Base-by-base conservation (phyloP, 2,329 filamentous ascomycete genomes). In the Sporothrix euskadiensis region DNA sequence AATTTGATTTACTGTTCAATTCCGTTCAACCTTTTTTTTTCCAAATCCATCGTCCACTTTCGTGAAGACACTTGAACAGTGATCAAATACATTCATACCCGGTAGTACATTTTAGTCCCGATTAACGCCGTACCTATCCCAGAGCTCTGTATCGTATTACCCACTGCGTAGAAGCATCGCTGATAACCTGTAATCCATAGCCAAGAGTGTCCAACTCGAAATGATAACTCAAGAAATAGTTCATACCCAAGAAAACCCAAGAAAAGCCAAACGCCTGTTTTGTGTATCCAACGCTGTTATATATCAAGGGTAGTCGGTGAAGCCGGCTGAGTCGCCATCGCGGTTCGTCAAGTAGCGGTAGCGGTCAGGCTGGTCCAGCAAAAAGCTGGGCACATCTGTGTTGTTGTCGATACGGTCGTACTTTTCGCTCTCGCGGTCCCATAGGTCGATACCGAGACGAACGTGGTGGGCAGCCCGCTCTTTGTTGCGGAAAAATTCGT, bases 401-500 rank as follows among this genome's bases (percentile, higher is more conserved):
- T 89, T 88, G 44, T 82, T 78, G 2, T 86, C 83, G 19, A 89
- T 78, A 69, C 83, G 82, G 7, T 83, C 81, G 75, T 87, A 89
- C 8, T 79, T 77, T 75, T 89, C 82, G 1, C 78, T 80, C 32
- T 80, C 76, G 26, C 88, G 82, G 19, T 86, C 87, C 83, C 87
- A 89, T 5, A 90, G 77, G 75, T 90, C 88, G 73, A 81, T 78
- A 0, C 88, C 88, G 19, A 82, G 79, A 35, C 88, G 80, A 44
- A 90, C 84, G 1, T 84, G 81, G 14, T 84, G 81, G 22, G 86
- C 84, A 59, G 90, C 88, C 57, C 83, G 82, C 54, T 82, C 79
- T 59, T 79, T 80, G 73, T 88, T 81, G 68, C 83, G 83, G 75
- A 84, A 89, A 73, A 81, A 78, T 10, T 84, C 81, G 22, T 81